Conservation (phyloP, 495 filamentous ascomycete species). For the Penicillium cinerascens region DNA sequence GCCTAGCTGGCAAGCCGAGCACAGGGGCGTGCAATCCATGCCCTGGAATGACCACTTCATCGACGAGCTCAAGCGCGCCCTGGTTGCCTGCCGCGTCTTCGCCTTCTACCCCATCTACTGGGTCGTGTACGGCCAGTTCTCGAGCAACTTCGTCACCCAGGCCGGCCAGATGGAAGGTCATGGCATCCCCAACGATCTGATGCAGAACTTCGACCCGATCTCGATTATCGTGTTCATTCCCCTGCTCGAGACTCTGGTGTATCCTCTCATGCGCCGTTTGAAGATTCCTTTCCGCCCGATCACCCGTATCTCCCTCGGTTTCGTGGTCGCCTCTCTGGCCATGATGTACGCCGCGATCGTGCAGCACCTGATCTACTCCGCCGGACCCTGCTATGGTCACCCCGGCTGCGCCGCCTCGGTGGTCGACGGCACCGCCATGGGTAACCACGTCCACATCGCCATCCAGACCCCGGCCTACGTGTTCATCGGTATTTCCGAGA, state of each 20-base stretch:
- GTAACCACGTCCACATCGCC: slow-evolving; percentile 59
- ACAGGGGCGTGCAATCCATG: slow-evolving; percentile 33
- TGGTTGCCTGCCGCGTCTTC: slow-evolving; percentile 60
- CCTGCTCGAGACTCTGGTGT: slow-evolving; percentile 62
- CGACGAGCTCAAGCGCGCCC: slow-evolving; percentile 57
- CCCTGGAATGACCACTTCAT: slow-evolving; percentile 62
- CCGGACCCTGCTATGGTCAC: slow-evolving; percentile 47
- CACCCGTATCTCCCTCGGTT: slow-evolving; percentile 70
- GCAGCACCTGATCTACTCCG: slow-evolving; percentile 67
- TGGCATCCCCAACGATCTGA: slow-evolving; percentile 68
- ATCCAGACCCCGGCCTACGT: slow-evolving; percentile 68
- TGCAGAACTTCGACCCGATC: slow-evolving; percentile 73
- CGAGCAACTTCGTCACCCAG: slow-evolving; percentile 56
- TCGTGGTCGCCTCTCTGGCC: slow-evolving; percentile 60
- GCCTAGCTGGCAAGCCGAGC: slow-evolving; percentile 52
- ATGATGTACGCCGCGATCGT: slow-evolving; percentile 66
- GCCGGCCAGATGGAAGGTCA: slow-evolving; percentile 53
- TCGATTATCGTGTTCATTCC: slow-evolving; percentile 71
- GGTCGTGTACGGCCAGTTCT: slow-evolving; percentile 59
- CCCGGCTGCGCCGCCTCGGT: slow-evolving; percentile 34
- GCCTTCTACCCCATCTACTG: slow-evolving; percentile 58
- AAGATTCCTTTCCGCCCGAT: slow-evolving; percentile 67
- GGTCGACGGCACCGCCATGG: slow-evolving; percentile 29
- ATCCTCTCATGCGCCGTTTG: slow-evolving; percentile 61
- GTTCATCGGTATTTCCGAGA: slow-evolving; percentile 69